These are phyloP conservation scores for Malassezia obtusa DNA, from an alignment of 1,284 basidiomycete species.

Conservation along the genomic window DNA sequence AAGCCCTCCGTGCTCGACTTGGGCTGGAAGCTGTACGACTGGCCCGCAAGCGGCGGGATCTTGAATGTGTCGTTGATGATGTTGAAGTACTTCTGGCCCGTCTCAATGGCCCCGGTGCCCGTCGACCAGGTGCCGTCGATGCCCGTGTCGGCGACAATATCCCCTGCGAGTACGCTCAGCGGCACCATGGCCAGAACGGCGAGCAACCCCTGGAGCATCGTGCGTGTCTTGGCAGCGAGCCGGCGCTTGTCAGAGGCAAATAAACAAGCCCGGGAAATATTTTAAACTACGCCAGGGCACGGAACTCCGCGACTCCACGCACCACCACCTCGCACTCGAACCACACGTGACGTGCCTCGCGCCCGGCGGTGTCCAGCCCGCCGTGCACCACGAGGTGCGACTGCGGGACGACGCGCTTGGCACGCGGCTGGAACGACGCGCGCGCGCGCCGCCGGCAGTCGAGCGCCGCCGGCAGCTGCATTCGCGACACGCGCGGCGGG, in stretches of 20 bases:
- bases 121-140: constrained; percentile 41
- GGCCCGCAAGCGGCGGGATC: constrained; percentile 31
- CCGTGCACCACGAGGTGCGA: neutral
- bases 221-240: neutral
- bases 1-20: constrained; percentile 17
- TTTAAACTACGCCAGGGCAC: neutral
- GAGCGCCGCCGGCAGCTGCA: constrained; percentile 19
- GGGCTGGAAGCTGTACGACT: constrained; percentile 44
- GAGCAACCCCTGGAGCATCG: neutral
- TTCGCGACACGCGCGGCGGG: constrained; percentile 16
- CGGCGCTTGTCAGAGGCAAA: no score
- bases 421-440: constrained; percentile 6
- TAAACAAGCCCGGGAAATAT: neutral
- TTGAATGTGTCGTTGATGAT: constrained; percentile 40
- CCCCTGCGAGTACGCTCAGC: neutral
- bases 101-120: constrained; percentile 32
- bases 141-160: constrained; percentile 10
- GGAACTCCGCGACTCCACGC: neutral
- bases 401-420: neutral
- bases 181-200: neutral
- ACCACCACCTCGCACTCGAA: constrained; percentile 20
- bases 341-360: constrained; percentile 20
- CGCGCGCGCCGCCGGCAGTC: constrained; percentile 17
- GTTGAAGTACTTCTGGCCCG: constrained; percentile 41
- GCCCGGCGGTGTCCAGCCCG: neutral